Evolutionary conservation across 208 protist genomes (phyloP).

Genomic region (Phytomonas sp.): DNA sequence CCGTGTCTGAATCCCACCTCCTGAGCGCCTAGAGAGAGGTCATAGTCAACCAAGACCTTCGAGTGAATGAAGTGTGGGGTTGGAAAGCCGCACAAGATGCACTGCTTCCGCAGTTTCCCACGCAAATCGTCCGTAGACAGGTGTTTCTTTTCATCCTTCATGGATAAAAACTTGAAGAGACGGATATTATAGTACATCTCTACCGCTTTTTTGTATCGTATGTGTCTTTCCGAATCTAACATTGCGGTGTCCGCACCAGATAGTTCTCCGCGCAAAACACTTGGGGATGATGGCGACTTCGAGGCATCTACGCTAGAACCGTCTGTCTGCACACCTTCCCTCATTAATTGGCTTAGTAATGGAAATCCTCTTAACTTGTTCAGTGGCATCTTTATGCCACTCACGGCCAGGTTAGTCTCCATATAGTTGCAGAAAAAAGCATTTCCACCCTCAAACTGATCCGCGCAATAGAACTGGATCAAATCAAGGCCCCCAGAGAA

Average conservation of each 20-base stretch:
- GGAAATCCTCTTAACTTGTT: constrained; percentile 48
- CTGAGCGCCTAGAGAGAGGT: constrained; percentile 10
- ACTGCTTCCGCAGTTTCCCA: constrained; percentile 18
- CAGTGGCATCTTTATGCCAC: constrained; percentile 26
- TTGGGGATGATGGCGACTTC: neutral
- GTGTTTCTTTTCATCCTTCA: neutral
- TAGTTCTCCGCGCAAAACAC: constrained; percentile 1
- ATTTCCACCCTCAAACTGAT: constrained; percentile 57
- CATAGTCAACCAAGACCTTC: constrained; percentile 17
- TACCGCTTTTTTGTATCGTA: constrained; percentile 13
- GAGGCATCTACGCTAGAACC: neutral
- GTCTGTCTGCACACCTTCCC: neutral
- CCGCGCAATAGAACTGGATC: constrained; percentile 59
- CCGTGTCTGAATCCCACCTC: constrained; percentile 24
- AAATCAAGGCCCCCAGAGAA: constrained; percentile 32
- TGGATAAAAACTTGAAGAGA: constrained; percentile 15
- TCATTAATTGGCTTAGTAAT: constrained; percentile 18
- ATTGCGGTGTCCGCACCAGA: constrained; percentile 24
- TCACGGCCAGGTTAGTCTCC: constrained; percentile 41
- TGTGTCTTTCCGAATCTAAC: constrained; percentile 22
- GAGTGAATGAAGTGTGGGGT: constrained; percentile 25
- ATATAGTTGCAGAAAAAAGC: constrained; percentile 27
- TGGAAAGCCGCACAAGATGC: constrained; percentile 36
- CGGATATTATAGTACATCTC: constrained; percentile 12
- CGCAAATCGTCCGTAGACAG: constrained; percentile 2